Evolutionary conservation across 208 protist species (phyloP).

Genomic region (Leishmania turanica): DNA sequence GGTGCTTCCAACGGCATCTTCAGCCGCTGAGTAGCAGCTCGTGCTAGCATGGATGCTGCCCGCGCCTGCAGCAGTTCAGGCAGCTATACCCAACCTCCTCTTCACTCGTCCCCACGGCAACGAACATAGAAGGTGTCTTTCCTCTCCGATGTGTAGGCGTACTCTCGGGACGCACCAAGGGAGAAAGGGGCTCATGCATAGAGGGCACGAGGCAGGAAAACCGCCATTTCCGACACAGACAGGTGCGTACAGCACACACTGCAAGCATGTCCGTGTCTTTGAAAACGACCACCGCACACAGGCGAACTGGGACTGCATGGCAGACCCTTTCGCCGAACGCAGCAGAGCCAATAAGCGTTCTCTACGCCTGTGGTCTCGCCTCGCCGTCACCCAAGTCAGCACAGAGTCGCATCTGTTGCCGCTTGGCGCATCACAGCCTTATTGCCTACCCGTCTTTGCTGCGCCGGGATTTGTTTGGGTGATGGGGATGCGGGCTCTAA

Average conservation of each 20-base stretch:
- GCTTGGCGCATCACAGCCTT: not conserved
- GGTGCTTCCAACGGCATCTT: not conserved
- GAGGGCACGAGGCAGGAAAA: not conserved
- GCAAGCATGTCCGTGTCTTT: no score
- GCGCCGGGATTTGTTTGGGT: not conserved
- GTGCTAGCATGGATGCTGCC: not conserved
- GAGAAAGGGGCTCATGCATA: not conserved
- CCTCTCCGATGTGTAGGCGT: no score
- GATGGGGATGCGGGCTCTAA: not conserved
- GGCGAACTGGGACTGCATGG: not conserved
- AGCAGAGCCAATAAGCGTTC: not conserved
- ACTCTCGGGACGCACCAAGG: not conserved
- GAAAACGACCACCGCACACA: no score
- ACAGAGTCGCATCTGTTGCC: not conserved
- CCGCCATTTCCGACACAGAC: not conserved
- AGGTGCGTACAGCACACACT: not conserved
- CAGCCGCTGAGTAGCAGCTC: not conserved
- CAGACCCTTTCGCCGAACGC: not conserved
- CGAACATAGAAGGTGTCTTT: not conserved
- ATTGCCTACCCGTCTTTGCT: not conserved
- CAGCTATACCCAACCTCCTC: no score
- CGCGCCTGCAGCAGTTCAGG: not conserved
- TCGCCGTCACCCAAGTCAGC: not conserved
- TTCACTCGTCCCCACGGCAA: not conserved
- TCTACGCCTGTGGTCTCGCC: not conserved